Evolutionary conservation across 306 rosid genomes (phyloP).

Genomic region (Styphnolobium japonicum): DNA sequence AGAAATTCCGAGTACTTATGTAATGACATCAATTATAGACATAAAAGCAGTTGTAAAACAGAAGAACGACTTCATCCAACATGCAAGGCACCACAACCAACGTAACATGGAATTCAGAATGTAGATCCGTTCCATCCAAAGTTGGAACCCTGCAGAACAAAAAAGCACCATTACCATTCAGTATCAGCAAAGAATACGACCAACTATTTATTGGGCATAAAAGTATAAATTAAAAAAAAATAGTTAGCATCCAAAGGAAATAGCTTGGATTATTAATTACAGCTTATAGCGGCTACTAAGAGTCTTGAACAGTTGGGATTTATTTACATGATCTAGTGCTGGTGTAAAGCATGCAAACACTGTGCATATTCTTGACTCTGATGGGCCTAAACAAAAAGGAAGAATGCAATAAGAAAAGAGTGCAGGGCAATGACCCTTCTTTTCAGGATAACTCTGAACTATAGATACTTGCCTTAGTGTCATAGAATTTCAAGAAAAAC

Average conservation of each 20-base stretch:
- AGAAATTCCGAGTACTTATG: not conserved
- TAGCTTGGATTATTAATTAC: not conserved
- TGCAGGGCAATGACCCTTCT: constrained; percentile 41
- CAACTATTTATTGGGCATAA: not conserved
- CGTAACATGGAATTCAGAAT: constrained; percentile 33
- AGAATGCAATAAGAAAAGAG: constrained; percentile 57
- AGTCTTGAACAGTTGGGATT: constrained; percentile 41
- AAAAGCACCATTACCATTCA: constrained; percentile 21
- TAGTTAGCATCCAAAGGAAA: not conserved
- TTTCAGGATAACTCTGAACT: constrained; percentile 18
- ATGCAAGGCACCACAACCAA: not conserved
- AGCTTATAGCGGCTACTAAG: constrained; percentile 6
- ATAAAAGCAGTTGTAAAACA: not conserved
- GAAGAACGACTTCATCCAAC: not conserved
- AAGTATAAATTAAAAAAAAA: not conserved
- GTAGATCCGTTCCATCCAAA: constrained; percentile 85
- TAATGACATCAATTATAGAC: not conserved
- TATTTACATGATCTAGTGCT: constrained; percentile 85
- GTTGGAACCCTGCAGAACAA: constrained; percentile 65
- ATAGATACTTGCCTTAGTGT: constrained; percentile 66
- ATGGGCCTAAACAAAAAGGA: constrained; percentile 86
- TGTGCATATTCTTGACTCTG: constrained; percentile 89
- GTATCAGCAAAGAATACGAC: not conserved
- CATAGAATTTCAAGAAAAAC: constrained; percentile 73
- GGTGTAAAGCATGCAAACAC: constrained; percentile 98